Base-by-base conservation (phyloP, 768 basidiomycete species). In the Hygrophoropsis aurantiaca region DNA sequence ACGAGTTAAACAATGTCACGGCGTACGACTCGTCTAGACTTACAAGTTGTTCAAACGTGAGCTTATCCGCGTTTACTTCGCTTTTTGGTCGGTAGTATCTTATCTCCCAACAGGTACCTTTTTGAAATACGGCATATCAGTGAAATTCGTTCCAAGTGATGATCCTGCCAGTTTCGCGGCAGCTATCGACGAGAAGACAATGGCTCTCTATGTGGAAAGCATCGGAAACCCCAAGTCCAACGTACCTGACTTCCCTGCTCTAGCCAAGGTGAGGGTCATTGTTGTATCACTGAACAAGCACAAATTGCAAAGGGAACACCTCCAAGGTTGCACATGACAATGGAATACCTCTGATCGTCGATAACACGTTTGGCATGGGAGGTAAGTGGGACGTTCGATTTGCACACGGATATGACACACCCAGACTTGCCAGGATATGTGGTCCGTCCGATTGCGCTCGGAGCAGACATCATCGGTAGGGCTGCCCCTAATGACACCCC, bases 221-320 rank as follows among this genome's bases (percentile, higher is more conserved):
- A 87, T 92, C 36, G 84, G 83, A n/a, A 91, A 91, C 60, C 87
- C 89, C 0, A 84, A 83, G 57, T 88, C 81, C 57, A 72, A 75
- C 44, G 73, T 92, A 45, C 72, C 74, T n/a, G 79, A 82, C 35
- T 77, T 90, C 16, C 75, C 84, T 2, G 83, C 77, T 23, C 68
- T 92, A 30, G 81, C 87, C 18, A 81, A 85, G 73, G 84, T 82
- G 49, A 23, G 44, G 40, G 8, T n/a, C 30, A 42, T 25, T 30
- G 27, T 13, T 13, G 36, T 19, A 21, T 27, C 25, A 42, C 44
- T 20, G n/a, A 19, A 13, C 18, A n/a, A 24, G n/a, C n/a, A n/a
- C n/a, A n/a, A n/a, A n/a, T n/a, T n/a, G n/a, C n/a, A n/a, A n/a
- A n/a, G n/a, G n/a, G n/a, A n/a, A n/a, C n/a, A n/a, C n/a, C n/a